These are phyloP conservation scores for Pyricularia pennisetigena DNA, from an alignment of 2,329 filamentous ascomycete species.

Conservation along the genomic window DNA sequence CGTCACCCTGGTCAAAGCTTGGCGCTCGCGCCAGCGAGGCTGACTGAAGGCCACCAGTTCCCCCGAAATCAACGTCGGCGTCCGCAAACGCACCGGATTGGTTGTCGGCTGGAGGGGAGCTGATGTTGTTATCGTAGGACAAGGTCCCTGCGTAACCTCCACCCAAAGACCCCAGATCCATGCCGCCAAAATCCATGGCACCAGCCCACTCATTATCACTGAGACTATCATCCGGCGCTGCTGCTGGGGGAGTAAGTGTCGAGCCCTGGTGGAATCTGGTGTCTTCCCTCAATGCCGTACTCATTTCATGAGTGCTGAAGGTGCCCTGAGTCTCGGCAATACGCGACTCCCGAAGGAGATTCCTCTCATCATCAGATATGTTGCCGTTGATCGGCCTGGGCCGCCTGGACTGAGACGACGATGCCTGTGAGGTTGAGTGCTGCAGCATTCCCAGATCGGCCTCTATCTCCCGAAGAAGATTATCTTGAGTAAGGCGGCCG, in stretches of 20 bases:
- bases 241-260: conserved; percentile 28
- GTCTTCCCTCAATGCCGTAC: conserved; percentile 72
- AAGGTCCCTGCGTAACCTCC: conserved; percentile 55
- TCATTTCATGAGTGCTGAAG: conserved; percentile 74
- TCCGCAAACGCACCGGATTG: conserved; percentile 33
- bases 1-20: conserved; percentile 86
- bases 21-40: conserved; percentile 53
- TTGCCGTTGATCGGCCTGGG: conserved; percentile 35
- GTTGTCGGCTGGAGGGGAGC: conserved; percentile 37
- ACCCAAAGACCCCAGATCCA: conserved; percentile 67
- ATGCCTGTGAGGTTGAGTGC: conserved; percentile 10
- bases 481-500: conserved; percentile 36
- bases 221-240: conserved; percentile 39
- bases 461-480: conserved; percentile 48
- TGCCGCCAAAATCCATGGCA: conserved; percentile 19
- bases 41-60: conserved; percentile 79
- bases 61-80: conserved; percentile 75
- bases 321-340: conserved; percentile 85
- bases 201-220: conserved; percentile 63
- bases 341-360: conserved; percentile 41
- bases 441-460: conserved; percentile 33
- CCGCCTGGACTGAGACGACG: conserved; percentile 20
- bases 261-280: conserved; percentile 47
- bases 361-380: conserved; percentile 34
- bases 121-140: conserved; percentile 38